Evolutionary conservation across 768 basidiomycete species (phyloP).

Genomic region (Tricholoma hemisulphureum): DNA sequence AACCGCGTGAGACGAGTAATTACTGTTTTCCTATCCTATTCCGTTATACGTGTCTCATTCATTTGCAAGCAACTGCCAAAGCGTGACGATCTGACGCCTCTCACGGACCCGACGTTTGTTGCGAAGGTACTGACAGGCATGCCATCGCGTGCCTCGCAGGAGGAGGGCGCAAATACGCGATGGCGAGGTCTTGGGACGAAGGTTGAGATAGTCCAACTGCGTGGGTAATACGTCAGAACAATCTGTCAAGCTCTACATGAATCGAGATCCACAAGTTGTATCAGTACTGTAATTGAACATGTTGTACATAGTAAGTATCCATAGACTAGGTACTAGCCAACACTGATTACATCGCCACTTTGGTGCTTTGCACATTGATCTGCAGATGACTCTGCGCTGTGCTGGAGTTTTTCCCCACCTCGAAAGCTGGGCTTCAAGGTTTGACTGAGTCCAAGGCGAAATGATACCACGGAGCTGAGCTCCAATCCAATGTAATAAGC

Average conservation of each 20-base stretch:
- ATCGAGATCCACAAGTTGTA: no score
- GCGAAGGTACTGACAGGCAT: constrained; percentile 66
- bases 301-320: no score
- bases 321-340: no score
- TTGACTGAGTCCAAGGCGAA: not conserved
- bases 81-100: constrained; percentile 79
- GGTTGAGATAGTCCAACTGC: constrained; percentile 50
- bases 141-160: constrained; percentile 55
- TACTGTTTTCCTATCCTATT: not conserved
- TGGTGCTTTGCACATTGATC: no score
- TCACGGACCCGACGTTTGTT: constrained; percentile 86
- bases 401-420: not conserved
- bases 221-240: constrained; percentile 2
- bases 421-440: no score
- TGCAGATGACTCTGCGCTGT: not conserved
- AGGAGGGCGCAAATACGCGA: constrained; percentile 65
- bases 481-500: no score
- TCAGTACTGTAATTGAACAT: no score
- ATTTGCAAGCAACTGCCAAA: constrained; percentile 60
- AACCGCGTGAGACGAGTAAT: constrained; percentile 72
- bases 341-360: no score
- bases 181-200: constrained; percentile 82
- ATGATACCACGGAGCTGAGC: not conserved
- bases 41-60: not conserved
- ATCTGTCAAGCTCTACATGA: no score